Percentiles rank a stretch among this genome's conserved stretches.
Conservation (phyloP, 345 rosid species). For the Aurinia saxatilis region DNA sequence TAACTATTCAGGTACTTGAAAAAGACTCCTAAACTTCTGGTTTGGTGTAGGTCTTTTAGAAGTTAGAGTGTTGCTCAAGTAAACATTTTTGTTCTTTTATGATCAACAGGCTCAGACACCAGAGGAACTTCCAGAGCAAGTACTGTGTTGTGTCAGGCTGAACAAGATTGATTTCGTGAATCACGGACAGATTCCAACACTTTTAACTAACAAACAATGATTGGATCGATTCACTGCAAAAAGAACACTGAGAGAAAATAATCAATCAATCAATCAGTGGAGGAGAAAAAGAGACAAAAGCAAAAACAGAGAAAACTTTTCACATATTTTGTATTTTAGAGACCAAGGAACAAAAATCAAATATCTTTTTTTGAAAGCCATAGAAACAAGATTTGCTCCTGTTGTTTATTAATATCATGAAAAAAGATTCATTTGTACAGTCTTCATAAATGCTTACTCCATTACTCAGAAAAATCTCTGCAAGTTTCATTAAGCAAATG, state of each 20-base stretch:
- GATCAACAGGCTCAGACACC: conserved; percentile 65
- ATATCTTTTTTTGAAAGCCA: neutral
- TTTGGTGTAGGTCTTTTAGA: neutral
- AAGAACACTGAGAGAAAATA: neutral
- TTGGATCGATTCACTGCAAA: neutral
- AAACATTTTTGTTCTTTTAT: neutral
- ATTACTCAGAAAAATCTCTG: neutral
- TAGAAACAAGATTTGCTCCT: conserved; percentile 10
- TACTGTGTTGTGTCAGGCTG: conserved; percentile 59
- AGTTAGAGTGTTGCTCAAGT: conserved; percentile 4
- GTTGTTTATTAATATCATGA: neutral
- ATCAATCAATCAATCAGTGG: neutral
- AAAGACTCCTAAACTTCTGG: neutral
- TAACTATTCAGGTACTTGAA: conserved; percentile 69
- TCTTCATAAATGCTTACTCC: neutral
- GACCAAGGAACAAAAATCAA: neutral
- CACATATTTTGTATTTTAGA: conserved; percentile 19
- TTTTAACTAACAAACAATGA: conserved; percentile 34
- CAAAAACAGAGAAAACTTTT: conserved; percentile 1
- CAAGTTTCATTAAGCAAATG: neutral
- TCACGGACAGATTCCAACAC: conserved; percentile 62
- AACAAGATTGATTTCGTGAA: conserved; percentile 67
- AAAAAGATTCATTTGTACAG: conserved; percentile 13
- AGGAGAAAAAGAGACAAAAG: neutral
- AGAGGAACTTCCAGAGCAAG: conserved; percentile 84